A percentile compares a stretch with the other conserved stretches of the same genome.
Evolutionary conservation across 1,139 yeast species (phyloP).

Genomic region (Oligophagozyma castellii): DNA sequence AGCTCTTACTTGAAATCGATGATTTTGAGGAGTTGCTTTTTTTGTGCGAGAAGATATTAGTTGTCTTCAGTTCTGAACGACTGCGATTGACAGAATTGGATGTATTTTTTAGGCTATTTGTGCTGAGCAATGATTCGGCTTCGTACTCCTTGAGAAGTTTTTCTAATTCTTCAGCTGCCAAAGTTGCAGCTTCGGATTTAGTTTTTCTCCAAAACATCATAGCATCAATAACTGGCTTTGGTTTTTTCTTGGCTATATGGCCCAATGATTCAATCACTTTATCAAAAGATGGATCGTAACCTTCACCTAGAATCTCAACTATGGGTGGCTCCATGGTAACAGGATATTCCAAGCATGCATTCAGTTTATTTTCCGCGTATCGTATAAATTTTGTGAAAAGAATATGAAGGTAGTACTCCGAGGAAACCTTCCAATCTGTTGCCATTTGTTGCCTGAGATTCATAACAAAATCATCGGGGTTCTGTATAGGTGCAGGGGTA

Average conservation of each 20-base stretch:
- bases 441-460: conserved; percentile 35
- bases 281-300: conserved; percentile 77
- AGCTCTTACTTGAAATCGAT: conserved; percentile 9
- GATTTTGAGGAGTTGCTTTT: conserved; percentile 28
- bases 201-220: conserved; percentile 98
- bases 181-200: conserved; percentile 69
- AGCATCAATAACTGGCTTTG: conserved; percentile 92
- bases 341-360: conserved; percentile 57
- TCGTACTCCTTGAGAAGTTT: conserved; percentile 23
- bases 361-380: conserved; percentile 77
- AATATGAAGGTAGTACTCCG: conserved; percentile 88
- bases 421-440: conserved; percentile 63
- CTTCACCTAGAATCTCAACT: conserved; percentile 70
- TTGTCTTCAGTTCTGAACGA: conserved; percentile 19
- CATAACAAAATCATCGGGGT: conserved; percentile 14
- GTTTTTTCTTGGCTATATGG: conserved; percentile 76
- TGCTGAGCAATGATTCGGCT: conserved; percentile 6
- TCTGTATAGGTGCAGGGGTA: conserved; percentile 8
- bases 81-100: conserved; percentile 3
- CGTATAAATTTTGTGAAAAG: conserved; percentile 92
- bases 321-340: conserved; percentile 68
- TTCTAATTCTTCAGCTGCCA: conserved; percentile 50
- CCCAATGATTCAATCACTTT: conserved; percentile 77
- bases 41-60: conserved; percentile 25
- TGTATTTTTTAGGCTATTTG: conserved; percentile 1